A percentile compares a stretch with the other conserved stretches of the same genome.
Evolutionary conservation across 768 basidiomycete species (phyloP).

Genomic region (Neoboletus brunneissimus): DNA sequence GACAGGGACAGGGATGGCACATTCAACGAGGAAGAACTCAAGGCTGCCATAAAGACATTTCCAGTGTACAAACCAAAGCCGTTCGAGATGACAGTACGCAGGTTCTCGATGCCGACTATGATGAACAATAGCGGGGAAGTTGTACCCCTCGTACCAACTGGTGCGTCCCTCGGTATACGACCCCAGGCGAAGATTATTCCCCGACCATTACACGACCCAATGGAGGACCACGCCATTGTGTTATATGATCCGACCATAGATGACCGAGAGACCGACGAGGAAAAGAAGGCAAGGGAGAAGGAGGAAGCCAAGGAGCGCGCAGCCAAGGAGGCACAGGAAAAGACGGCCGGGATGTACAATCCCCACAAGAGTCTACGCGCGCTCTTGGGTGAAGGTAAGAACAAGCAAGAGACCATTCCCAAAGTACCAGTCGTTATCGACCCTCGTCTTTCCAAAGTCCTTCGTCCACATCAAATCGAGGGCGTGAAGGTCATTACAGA

Average conservation of each 20-base stretch:
- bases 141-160: conserved; percentile 54
- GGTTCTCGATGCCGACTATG: conserved; percentile 87
- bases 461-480: conserved; percentile 97
- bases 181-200: conserved; percentile 79
- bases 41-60: conserved; percentile 61
- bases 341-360: conserved; percentile 72
- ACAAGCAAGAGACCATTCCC: conserved; percentile 57
- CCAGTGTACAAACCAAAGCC: conserved; percentile 83
- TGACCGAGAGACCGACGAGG: conserved; percentile 86
- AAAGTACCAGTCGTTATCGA: conserved; percentile 99
- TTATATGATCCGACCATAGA: conserved; percentile 96
- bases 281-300: conserved; percentile 68
- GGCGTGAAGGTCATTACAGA: conserved; percentile 80
- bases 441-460: conserved; percentile 78
- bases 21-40: conserved; percentile 61
- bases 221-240: conserved; percentile 97
- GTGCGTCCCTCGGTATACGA: conserved; percentile 80
- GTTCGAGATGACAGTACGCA: conserved; percentile 54
- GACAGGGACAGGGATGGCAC: conserved; percentile 56
- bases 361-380: conserved; percentile 90
- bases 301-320: conserved; percentile 67
- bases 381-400: conserved; percentile 68
- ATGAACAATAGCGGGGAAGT: conserved; percentile 63
- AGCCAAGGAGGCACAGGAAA: conserved; percentile 62
- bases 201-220: conserved; percentile 93